phyloP scores from a whole-genome alignment of 2,329 filamentous ascomycete species.

The Ambrosiella cleistominuta region DNA sequence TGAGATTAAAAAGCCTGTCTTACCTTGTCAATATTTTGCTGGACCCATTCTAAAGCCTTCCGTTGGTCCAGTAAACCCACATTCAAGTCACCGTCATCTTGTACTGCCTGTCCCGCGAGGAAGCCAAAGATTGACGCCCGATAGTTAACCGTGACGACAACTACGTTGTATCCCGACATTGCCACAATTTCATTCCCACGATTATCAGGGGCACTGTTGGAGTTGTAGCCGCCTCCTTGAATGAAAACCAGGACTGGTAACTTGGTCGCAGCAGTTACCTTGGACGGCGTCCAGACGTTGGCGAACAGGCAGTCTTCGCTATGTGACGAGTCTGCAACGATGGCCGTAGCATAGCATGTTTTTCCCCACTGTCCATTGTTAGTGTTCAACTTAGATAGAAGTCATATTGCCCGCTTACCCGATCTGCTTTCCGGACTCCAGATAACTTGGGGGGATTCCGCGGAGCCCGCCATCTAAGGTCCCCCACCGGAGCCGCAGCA shows the following conservation, averaged over 20 bases:
- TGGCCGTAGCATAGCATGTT: conserved; percentile 6
- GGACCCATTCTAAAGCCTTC: conserved; percentile 32
- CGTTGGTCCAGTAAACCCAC: conserved; percentile 31
- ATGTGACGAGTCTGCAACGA: conserved; percentile 15
- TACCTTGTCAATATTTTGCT: conserved; percentile 35
- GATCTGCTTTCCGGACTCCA: conserved; percentile 16
- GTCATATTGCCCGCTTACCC: conserved; percentile 16
- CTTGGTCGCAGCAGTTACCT: conserved; percentile 16
- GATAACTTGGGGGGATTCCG: conserved; percentile 18
- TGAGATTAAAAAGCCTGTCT: neutral
- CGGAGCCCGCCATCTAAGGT: conserved; percentile 23
- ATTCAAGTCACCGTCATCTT: conserved; percentile 19
- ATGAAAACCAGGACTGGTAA: conserved; percentile 25
- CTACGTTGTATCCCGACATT: conserved; percentile 21
- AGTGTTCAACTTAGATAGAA: conserved; percentile 16
- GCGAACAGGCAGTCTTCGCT: conserved; percentile 31
- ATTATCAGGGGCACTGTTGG: conserved; percentile 27
- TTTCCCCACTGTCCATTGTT: conserved; percentile 12
- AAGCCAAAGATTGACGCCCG: conserved; percentile 31
- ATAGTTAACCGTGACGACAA: conserved; percentile 30
- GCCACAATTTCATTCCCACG: conserved; percentile 25
- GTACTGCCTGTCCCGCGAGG: conserved; percentile 24
- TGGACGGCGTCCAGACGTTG: conserved; percentile 30
- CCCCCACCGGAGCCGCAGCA: conserved; percentile 22
- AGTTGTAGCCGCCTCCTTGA: conserved; percentile 29